Evolutionary conservation across 148 eudicot genomes (phyloP).

Genomic region (Heliamphora exappendiculata): DNA sequence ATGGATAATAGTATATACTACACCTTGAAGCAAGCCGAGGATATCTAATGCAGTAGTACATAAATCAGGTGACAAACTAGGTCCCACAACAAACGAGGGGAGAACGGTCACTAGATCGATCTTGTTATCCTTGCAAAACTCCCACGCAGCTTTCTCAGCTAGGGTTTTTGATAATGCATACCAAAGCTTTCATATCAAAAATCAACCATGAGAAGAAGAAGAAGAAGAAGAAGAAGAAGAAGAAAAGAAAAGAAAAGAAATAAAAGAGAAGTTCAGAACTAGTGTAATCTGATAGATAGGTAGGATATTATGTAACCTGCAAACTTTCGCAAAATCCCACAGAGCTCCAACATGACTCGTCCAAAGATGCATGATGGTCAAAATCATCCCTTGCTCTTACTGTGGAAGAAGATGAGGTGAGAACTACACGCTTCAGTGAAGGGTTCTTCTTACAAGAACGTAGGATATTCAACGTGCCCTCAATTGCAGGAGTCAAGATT

Average conservation of each 20-base stretch:
- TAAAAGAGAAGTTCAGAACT: background rate
- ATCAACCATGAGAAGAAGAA: background rate
- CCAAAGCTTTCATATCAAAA: constrained; percentile 42
- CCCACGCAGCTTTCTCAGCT: constrained; percentile 94
- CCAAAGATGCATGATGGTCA: constrained; percentile 50
- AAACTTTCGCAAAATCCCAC: constrained; percentile 58
- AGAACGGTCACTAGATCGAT: constrained; percentile 73
- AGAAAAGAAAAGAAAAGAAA: background rate
- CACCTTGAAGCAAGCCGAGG: constrained; percentile 77
- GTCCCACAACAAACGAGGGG: constrained; percentile 81
- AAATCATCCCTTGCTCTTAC: constrained; percentile 57
- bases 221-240: too few relatives aligned
- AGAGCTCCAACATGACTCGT: constrained; percentile 85
- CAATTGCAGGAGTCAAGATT: constrained; percentile 76
- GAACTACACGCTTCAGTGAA: constrained; percentile 66
- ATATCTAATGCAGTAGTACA: constrained; percentile 75
- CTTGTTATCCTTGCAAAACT: constrained; percentile 62
- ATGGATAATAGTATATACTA: too few relatives aligned
- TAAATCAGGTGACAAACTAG: constrained; percentile 61
- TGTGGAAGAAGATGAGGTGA: constrained; percentile 88
- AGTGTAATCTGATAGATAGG: too few relatives aligned
- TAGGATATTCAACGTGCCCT: constrained; percentile 82
- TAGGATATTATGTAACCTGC: constrained; percentile 29
- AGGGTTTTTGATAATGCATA: constrained; percentile 73
- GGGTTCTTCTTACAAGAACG: constrained; percentile 82